Evolutionary conservation across 2,329 filamentous ascomycete species (phyloP), one percentile per base, ranked within the genome.

Genomic region (Aspergillus fischeri): DNA sequence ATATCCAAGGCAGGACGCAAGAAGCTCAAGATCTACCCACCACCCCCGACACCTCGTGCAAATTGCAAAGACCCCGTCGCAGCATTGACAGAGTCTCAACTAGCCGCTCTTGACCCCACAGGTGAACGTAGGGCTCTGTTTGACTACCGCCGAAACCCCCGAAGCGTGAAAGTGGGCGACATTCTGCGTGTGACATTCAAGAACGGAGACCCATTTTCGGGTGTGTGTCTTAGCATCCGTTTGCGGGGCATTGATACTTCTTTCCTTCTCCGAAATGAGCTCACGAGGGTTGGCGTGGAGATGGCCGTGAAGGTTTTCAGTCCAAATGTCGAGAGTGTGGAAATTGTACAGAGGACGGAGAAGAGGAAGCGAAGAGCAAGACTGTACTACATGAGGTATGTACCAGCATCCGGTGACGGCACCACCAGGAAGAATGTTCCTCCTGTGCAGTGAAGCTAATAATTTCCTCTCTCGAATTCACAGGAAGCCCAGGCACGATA

Each of bases 261-360:
- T 4, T 88, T 99, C 55, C 78, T 96, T 58, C 81, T 99, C 59
- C 85, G 94, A 56, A 93, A 93, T 67, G 87, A 95, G 71, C 79
- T 99, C 66, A 92, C 91, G 64, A 85, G 90, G 66, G 85, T 95
- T 6, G 90, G 91, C 59, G 91, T 96, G 59, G 94, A 99, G 83
- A 94, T 96, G 91, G 96, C 91, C 87, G 92, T 90, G 77, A 99
- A 99, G 81, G 82, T 97, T 58, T 97, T 94, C 80, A 90, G 86
- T 70, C 93, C 93, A 59, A 89, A 90, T 70, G 88, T 97, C 32
- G 86, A 89, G 72, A 91, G 90, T 62, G 91, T 99, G 69, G 93
- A 99, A 78, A 88, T 99, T 67, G 90, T 97, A 75, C 91, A 96
- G 84, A 82, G 93, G 67, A 83, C 86, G 62, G 83, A 85, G 70